These are phyloP conservation scores for Pouteria glomerata DNA, from an alignment of 148 eudicot genomes.

Conservation along the genomic window DNA sequence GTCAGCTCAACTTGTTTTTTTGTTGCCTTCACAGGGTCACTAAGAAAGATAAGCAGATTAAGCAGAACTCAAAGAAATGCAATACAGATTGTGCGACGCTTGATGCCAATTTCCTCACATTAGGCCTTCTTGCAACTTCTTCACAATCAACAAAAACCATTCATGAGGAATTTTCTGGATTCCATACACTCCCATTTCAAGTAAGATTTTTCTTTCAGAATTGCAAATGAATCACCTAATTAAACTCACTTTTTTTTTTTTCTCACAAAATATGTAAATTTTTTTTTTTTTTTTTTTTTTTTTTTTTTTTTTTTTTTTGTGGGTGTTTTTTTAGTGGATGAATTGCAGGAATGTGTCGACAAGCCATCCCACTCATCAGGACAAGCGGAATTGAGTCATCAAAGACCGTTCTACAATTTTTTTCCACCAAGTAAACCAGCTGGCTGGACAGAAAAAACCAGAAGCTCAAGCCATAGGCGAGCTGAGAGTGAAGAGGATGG, in stretches of 20 bases:
- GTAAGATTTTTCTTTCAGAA: no score
- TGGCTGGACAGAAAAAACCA: neutral
- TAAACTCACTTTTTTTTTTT: no score
- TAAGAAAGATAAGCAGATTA: neutral
- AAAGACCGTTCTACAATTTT: neutral
- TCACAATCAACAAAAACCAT: neutral
- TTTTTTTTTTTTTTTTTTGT: neutral
- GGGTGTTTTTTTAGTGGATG: neutral
- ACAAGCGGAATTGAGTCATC: neutral
- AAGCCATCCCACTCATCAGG: neutral
- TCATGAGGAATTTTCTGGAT: neutral
- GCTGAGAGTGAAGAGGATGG: neutral
- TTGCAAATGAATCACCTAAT: no score
- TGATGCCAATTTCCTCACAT: conserved; percentile 2
- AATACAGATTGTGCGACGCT: neutral
- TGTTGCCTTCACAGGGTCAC: neutral
- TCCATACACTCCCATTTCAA: neutral
- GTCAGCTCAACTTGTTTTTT: neutral
- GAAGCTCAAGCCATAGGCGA: neutral
- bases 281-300: neutral
- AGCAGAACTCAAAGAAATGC: neutral
- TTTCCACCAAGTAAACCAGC: neutral
- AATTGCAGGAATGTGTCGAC: neutral
- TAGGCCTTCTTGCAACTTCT: conserved; percentile 4
- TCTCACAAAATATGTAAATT: neutral